A percentile compares a stretch with the other conserved stretches of the same genome.
phyloP scores from a whole-genome alignment of 148 eudicot genomes.

The Arbutus unedo region DNA sequence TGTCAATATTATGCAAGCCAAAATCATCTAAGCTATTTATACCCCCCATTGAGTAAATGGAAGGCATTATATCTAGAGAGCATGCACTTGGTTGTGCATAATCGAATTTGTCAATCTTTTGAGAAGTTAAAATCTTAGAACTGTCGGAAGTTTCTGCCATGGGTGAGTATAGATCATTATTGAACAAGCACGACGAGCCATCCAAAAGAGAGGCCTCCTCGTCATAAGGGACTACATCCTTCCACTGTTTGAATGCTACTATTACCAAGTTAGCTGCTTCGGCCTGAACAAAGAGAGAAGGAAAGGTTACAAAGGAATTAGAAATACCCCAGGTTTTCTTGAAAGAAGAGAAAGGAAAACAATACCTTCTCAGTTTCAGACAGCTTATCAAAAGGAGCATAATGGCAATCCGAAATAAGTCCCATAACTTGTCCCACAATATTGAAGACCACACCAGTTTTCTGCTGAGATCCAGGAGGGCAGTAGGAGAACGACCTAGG shows the following conservation, averaged over 20 bases:
- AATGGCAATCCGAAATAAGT: slow-evolving; percentile 54
- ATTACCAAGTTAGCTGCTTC: slow-evolving; percentile 60
- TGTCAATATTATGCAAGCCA: slow-evolving; percentile 38
- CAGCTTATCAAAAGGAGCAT: slow-evolving; percentile 48
- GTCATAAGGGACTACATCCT: slow-evolving; percentile 56
- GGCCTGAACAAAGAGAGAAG: slow-evolving; percentile 35
- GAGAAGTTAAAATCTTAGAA: slow-evolving; percentile 32
- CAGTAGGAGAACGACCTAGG: slow-evolving; percentile 45
- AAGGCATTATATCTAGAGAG: slow-evolving; percentile 57
- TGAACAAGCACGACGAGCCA: slow-evolving; percentile 30
- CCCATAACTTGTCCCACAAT: slow-evolving; percentile 76
- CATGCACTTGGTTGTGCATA: slow-evolving; percentile 36
- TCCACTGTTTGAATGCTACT: slow-evolving; percentile 63
- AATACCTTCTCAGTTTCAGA: slow-evolving; percentile 73
- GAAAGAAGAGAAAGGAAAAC: slow-evolving; percentile 17
- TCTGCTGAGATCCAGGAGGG: slow-evolving; percentile 41
- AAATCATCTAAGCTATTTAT: slow-evolving; percentile 54
- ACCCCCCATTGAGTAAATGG: slow-evolving; percentile 59
- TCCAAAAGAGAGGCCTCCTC: slow-evolving; percentile 56
- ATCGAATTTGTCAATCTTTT: slow-evolving; percentile 26
- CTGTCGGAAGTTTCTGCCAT: slow-evolving; percentile 34
- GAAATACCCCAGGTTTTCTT: neutral
- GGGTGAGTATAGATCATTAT: slow-evolving; percentile 23
- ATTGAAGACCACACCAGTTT: slow-evolving; percentile 70
- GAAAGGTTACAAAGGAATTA: neutral